These are phyloP conservation scores for Fusarium concolor DNA, from an alignment of 2,329 filamentous ascomycete species.

Conservation along the genomic window DNA sequence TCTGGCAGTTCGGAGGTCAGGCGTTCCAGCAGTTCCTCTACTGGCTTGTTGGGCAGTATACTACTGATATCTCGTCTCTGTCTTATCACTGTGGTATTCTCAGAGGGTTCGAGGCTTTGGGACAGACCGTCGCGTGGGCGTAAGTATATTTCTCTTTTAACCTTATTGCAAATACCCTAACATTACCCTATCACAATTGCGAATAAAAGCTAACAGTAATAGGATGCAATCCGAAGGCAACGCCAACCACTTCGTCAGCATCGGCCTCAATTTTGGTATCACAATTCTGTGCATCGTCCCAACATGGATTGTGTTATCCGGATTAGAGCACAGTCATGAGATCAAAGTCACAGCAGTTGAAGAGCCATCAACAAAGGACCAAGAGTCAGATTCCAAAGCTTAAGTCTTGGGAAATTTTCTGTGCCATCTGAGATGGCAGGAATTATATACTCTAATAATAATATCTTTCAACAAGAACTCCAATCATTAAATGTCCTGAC, in stretches of 20 bases:
- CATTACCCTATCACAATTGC: too few relatives aligned
- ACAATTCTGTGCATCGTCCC: constrained; percentile 12
- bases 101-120: constrained; percentile 18
- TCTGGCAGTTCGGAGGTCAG: constrained; percentile 38
- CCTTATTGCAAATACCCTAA: too few relatives aligned
- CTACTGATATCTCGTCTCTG: constrained; percentile 5
- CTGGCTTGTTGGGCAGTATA: constrained; percentile 23
- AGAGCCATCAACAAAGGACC: not conserved
- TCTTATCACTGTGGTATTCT: constrained; percentile 27
- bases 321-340: constrained; percentile 19
- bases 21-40: constrained; percentile 31
- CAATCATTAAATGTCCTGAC: rapidly evolving
- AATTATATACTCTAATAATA: constrained; percentile 19
- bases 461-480: constrained; percentile 5
- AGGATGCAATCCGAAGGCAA: constrained; percentile 27
- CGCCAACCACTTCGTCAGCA: constrained; percentile 26
- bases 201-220: not conserved
- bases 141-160: not conserved
- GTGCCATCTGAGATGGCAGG: not conserved
- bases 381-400: constrained; percentile 4
- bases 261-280: constrained; percentile 21
- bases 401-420: not conserved
- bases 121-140: constrained; percentile 25
- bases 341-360: constrained; percentile 5
- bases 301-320: constrained; percentile 20